These are phyloP conservation scores for Erigeron canadensis DNA, from an alignment of 129 eudicot genomes.

Conservation along the genomic window DNA sequence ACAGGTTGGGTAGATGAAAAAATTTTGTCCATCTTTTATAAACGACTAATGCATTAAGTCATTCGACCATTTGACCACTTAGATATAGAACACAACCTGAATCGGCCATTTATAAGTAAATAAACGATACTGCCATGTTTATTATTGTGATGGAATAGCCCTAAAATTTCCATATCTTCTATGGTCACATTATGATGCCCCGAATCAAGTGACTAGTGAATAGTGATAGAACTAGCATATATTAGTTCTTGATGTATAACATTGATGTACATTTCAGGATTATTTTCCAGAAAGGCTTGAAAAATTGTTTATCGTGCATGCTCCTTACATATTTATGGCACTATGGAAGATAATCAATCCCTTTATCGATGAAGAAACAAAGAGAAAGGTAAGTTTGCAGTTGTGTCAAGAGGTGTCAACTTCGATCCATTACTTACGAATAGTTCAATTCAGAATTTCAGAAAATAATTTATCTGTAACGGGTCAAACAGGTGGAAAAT, in stretches of 20 bases:
- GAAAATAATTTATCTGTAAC: too few relatives aligned
- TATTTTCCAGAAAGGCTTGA: constrained; percentile 94
- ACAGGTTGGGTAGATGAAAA: background rate
- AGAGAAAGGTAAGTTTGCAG: constrained; percentile 52
- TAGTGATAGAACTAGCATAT: background rate
- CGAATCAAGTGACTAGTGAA: background rate
- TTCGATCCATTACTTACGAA: background rate
- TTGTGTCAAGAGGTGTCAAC: too few relatives aligned
- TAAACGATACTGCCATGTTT: background rate
- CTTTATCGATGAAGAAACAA: constrained; percentile 74
- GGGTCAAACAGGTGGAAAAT: too few relatives aligned
- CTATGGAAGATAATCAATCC: constrained; percentile 86
- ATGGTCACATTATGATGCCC: too few relatives aligned
- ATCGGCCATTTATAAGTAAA: background rate
- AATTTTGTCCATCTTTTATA: background rate
- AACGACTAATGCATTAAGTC: background rate
- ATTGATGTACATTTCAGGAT: constrained; percentile 51
- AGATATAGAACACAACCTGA: background rate
- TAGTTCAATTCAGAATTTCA: too few relatives aligned
- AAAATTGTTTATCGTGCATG: constrained; percentile 68
- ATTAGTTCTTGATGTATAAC: background rate
- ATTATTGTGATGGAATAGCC: too few relatives aligned
- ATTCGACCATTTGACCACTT: background rate
- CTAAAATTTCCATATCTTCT: too few relatives aligned
- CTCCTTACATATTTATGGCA: constrained; percentile 74